Evolutionary conservation across 768 basidiomycete genomes (phyloP).

Genomic region (Lactarius akahatsu): DNA sequence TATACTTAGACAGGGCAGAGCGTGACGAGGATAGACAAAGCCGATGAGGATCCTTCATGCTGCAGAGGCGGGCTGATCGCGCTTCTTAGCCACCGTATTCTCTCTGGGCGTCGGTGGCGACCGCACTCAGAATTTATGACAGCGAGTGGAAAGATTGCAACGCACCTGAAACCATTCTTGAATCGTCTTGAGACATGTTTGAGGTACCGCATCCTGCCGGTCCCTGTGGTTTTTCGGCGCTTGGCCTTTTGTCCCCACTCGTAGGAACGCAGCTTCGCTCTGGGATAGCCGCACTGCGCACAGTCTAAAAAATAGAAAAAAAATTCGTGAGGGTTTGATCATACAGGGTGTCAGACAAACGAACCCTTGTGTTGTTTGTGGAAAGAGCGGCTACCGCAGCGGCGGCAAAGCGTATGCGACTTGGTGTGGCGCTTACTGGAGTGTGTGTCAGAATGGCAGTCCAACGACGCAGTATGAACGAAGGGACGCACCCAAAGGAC

Average conservation of each 20-base stretch:
- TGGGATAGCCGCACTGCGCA: conserved; percentile 94
- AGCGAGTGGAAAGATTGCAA: conserved; percentile 1
- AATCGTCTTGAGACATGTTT: conserved; percentile 91
- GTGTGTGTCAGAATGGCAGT: conserved; percentile 12
- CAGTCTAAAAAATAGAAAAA: conserved; percentile 59
- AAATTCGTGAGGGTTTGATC: conserved; percentile 1
- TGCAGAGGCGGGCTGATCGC: conserved; percentile 56
- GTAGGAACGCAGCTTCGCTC: conserved; percentile 92
- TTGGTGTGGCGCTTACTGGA: conserved; percentile 94
- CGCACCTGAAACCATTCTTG: conserved; percentile 97
- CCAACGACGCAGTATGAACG: background rate
- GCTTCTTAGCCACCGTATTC: conserved; percentile 88
- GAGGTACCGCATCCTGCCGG: conserved; percentile 92
- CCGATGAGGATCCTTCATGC: conserved; percentile 39
- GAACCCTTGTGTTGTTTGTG: conserved; percentile 98
- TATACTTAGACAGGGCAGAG: conserved; percentile 30
- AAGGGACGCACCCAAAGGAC: conserved; percentile 79
- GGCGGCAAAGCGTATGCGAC: conserved; percentile 95
- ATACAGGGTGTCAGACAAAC: conserved; percentile 33
- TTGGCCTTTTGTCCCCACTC: conserved; percentile 99
- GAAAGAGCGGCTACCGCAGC: conserved; percentile 94
- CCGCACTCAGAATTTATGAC: background rate
- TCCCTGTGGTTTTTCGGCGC: conserved; percentile 99
- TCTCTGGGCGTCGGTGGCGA: conserved; percentile 51
- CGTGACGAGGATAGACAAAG: conserved; percentile 30